Conservation (phyloP, 768 basidiomycete genomes). For the Amanita muscaria region DNA sequence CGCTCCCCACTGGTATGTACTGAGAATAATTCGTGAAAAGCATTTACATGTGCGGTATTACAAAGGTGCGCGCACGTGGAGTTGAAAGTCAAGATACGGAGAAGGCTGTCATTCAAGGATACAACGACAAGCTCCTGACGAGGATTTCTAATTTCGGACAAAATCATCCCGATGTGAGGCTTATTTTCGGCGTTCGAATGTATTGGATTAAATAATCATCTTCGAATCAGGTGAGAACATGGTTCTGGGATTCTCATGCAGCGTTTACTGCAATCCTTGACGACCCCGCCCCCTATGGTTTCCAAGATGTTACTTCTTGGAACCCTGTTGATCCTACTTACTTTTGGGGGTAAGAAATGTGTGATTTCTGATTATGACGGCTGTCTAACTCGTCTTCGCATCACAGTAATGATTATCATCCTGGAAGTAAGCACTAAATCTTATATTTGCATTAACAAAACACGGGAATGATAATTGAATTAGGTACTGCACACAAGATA, state of each 20-base stretch:
- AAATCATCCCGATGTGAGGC: conserved; percentile 38
- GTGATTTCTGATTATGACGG: background rate
- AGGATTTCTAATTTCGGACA: conserved; percentile 33
- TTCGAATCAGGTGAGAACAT: conserved; percentile 33
- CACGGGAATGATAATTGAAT: conserved; percentile 4
- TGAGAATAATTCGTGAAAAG: background rate
- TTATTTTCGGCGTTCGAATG: too few relatives aligned
- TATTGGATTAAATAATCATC: background rate
- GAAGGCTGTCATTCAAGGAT: conserved; percentile 39
- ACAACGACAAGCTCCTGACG: conserved; percentile 40
- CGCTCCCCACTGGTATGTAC: conserved; percentile 32
- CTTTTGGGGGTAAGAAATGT: conserved; percentile 46
- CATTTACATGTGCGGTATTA: background rate
- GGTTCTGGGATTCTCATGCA: conserved; percentile 41
- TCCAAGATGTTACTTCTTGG: conserved; percentile 43
- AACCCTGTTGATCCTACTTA: conserved; percentile 30
- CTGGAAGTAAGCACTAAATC: conserved; percentile 43
- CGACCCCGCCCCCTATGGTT: conserved; percentile 40
- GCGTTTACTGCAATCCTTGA: conserved; percentile 44
- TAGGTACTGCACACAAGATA: conserved; percentile 34
- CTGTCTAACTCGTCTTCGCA: background rate
- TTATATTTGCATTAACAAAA: too few relatives aligned
- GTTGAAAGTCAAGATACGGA: conserved; percentile 30
- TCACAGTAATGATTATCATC: conserved; percentile 46
- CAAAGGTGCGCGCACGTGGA: conserved; percentile 39